phyloP scores from a whole-genome alignment of 2,329 filamentous ascomycete genomes.

The Fusarium mundagurra region DNA sequence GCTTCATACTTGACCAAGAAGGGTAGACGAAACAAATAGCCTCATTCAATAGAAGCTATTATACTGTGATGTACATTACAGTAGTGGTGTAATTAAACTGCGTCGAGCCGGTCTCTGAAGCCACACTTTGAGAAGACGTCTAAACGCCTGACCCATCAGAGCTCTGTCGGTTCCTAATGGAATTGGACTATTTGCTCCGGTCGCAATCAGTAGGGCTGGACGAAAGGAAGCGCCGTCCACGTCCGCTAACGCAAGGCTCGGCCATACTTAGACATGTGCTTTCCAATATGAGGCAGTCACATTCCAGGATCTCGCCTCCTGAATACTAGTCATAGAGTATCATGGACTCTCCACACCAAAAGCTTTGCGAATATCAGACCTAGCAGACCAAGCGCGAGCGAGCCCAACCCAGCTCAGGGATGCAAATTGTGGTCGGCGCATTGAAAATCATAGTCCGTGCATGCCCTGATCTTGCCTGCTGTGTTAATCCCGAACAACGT shows the following conservation, averaged over 20 bases:
- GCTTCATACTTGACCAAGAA: neutral
- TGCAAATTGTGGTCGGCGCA: conserved; percentile 22
- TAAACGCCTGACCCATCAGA: neutral
- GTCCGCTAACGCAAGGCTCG: neutral
- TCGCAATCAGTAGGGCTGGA: neutral
- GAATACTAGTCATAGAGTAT: conserved; percentile 13
- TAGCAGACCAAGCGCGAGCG: neutral
- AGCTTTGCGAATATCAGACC: conserved; percentile 2
- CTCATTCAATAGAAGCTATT: neutral
- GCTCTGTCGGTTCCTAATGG: neutral
- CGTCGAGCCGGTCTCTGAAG: neutral
- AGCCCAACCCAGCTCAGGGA: neutral
- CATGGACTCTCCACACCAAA: conserved; percentile 12
- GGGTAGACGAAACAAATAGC: neutral
- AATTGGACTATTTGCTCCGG: conserved; percentile 22
- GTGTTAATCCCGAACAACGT: conserved; percentile 15
- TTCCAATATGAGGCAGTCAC: neutral
- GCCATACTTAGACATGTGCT: neutral
- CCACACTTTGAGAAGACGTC: neutral
- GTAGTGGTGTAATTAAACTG: neutral
- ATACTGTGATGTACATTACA: neutral
- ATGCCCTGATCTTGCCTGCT: conserved; percentile 20
- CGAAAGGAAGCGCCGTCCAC: neutral
- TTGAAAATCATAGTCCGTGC: conserved; percentile 38
- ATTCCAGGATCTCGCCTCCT: conserved; percentile 14